Percentiles rank a stretch among this genome's conserved stretches.
Conservation (phyloP, 2,329 filamentous ascomycete genomes). For the Apiospora marii region DNA sequence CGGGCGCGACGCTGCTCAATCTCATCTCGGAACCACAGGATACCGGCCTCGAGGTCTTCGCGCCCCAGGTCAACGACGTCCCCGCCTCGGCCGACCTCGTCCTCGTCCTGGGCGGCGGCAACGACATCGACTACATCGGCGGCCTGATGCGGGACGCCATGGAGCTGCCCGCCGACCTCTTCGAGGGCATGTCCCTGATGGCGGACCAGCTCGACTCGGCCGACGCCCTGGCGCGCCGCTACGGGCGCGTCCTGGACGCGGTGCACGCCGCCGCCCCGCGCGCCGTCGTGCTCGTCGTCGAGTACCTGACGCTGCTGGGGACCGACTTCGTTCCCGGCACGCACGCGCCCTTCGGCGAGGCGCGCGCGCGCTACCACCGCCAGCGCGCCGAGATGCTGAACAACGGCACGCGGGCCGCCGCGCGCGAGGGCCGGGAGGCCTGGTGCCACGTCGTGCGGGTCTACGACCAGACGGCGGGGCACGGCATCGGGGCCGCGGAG, state of each 20-base stretch:
- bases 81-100: constrained; percentile 46
- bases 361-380: constrained; percentile 38
- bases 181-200: background rate
- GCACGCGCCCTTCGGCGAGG: constrained; percentile 39
- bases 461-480: constrained; percentile 35
- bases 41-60: constrained; percentile 35
- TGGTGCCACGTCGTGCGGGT: constrained; percentile 41
- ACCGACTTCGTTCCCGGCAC: constrained; percentile 34
- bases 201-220: constrained; percentile 27
- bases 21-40: constrained; percentile 45
- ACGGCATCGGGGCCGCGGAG: constrained; percentile 38
- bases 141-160: constrained; percentile 38
- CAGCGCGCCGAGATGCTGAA: constrained; percentile 34
- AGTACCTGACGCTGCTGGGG: constrained; percentile 46
- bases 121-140: constrained; percentile 48
- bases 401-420: constrained; percentile 37
- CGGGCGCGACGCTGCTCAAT: constrained; percentile 48
- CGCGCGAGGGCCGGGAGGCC: constrained; percentile 34
- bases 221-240: constrained; percentile 36
- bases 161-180: background rate
- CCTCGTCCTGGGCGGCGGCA: constrained; percentile 47
- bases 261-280: constrained; percentile 48
- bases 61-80: constrained; percentile 45
- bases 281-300: constrained; percentile 52
- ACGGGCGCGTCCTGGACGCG: constrained; percentile 37